Base-by-base conservation (phyloP, 2,329 filamentous ascomycete species). In the Endocalyx cinctus region DNA sequence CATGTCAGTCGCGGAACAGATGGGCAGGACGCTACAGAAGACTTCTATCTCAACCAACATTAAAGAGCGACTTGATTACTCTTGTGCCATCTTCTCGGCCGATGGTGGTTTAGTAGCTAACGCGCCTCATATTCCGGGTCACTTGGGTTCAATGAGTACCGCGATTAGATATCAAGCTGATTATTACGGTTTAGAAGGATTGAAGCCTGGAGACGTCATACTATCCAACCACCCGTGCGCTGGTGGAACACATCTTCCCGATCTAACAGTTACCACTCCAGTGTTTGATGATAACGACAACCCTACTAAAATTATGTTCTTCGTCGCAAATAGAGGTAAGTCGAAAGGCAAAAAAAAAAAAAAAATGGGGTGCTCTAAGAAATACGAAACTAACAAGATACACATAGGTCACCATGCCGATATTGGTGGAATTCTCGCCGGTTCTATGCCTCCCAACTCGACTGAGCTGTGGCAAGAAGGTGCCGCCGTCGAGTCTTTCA, bases 1-100 rank as follows among this genome's bases (percentile, higher is more conserved):
- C 62, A 89, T 89, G 84, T 79, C 81, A 3, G 85, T 89, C 42
- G 84, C 84, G 1, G 84, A 89, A 57, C 84, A 88, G 51, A 88
- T 88, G 83, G 84, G 84, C 0, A 70, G 82, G 32, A 81, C 82
- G 4, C 59, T 89, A 13, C 82, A 88, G 49, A 87, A 87, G 60
- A 87, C 82, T 0, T 81, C 79, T 44, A 80, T 88, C 8, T 82
- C 76, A 36, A 86, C 81, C 0, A 88, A 87, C 45, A 83, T 89
- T 56, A 84, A 89, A 49, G 85, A 89, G 52, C 74, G 84, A 4
- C 69, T 89, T 2, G 84, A 90, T 51, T 90, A 87, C 51, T 87
- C 82, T 2, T 90, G 84, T 44, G 85, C 84, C 3, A 64, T 90
- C 0, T 90, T 90, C 51, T 84, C 85, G 25, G 66, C 78, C 12